These are phyloP conservation scores for Anisogramma anomala DNA, from an alignment of 2,329 filamentous ascomycete species.

Conservation along the genomic window DNA sequence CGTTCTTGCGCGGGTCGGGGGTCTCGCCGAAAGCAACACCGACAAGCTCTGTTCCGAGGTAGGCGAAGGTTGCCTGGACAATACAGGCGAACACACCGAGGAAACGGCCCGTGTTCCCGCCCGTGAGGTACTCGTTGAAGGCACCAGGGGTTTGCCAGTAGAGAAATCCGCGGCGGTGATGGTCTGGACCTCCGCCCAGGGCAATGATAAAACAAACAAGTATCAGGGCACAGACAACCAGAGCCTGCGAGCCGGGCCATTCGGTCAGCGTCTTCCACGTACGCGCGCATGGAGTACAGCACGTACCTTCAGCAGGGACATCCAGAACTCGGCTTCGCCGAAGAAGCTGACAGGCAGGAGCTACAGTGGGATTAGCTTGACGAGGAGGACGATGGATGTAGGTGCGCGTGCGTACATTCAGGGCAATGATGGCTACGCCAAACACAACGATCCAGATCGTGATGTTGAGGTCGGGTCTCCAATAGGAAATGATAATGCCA, in stretches of 20 bases:
- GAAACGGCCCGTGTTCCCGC: conserved; percentile 22
- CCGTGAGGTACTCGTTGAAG: conserved; percentile 26
- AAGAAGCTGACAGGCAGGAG: conserved; percentile 29
- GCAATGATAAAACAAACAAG: conserved; percentile 27
- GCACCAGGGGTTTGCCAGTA: conserved; percentile 34
- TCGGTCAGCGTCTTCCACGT: neutral
- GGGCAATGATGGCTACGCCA: conserved; percentile 22
- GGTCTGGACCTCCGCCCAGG: conserved; percentile 28
- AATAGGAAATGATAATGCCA: conserved; percentile 27
- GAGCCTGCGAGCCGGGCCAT: conserved; percentile 17
- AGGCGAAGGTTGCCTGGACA: conserved; percentile 29
- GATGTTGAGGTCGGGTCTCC: conserved; percentile 27
- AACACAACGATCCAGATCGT: conserved; percentile 29
- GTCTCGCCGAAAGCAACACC: conserved; percentile 59
- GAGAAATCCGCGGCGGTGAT: conserved; percentile 29
- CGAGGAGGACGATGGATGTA: no score
- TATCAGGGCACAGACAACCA: conserved; percentile 31
- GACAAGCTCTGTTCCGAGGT: conserved; percentile 47
- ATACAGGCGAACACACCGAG: conserved; percentile 29
- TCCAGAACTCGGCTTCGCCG: conserved; percentile 38
- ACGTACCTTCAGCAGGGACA: conserved; percentile 30
- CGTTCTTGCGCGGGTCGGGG: conserved; percentile 54
- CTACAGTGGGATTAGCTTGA: conserved; percentile 10
- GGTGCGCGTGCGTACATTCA: conserved; percentile 21
- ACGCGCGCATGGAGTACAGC: neutral